Evolutionary conservation across 441 rosid species (phyloP), one percentile per base, ranked within the genome.

Genomic region (Gossypium schwendimanii): DNA sequence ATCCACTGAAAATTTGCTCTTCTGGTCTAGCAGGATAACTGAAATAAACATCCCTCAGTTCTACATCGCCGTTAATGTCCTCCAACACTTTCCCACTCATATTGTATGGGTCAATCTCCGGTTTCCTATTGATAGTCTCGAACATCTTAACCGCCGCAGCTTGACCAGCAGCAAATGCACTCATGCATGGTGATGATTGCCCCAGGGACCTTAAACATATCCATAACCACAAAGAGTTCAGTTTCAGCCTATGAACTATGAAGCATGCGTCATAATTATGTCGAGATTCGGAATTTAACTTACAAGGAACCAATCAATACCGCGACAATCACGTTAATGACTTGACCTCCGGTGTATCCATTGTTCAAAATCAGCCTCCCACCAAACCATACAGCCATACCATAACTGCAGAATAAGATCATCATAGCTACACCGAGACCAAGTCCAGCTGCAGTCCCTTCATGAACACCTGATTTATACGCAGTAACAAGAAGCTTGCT

Each of bases 81-180:
- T 82, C 84, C 73, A 94, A 26, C 4, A 36, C 65, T 75, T 71
- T 78, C 59, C 92, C 94, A 0, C 14, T 74, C 1, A 70, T 66
- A 77, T 88, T 88, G 31, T 75, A 87, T n/a, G 97, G 81, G 76
- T 94, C 97, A 2, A 90, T 92, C 62, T 75, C 80, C 1, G 91
- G 98, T 70, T 77, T 84, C 74, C 96, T 81, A 6, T 87, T 71
- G 31, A 94, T 92, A 0, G 93, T 86, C 73, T 94, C 89, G 9
- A 92, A 90, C 94, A 94, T 92, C 81, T 94, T 91, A 67, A 80
- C 87, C 0, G 97, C 96, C 0, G 93, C 98, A 4, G 91, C 96
- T 82, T 84, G 88, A 68, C 97, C 97, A n/a, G 96, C 84, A 8
- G 89, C 91, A 78, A 90, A 94, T 5, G 91, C 82, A 11, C 75